Evolutionary conservation across 345 rosid genomes (phyloP), one percentile per base, ranked within the genome.

Genomic region (Atalantia buxifolia): DNA sequence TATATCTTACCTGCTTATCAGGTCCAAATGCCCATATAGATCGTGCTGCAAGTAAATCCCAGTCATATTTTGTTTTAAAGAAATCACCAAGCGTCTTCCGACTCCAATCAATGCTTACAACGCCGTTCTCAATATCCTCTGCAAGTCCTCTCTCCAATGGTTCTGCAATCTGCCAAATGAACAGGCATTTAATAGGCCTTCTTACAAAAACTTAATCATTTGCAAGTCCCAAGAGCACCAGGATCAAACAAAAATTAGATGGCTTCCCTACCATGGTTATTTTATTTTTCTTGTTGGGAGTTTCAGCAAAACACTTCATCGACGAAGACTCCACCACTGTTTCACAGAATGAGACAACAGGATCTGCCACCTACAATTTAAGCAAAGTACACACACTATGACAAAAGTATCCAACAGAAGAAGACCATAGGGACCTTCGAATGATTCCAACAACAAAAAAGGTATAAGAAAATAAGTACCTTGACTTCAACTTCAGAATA

Each of bases 11-110:
- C 98, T 94, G 98, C 87, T 92, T 94, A 83, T 94, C 98, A 81
- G 98, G 99, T 64, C 99, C 99, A 83, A 96, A 96, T 25, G 99
- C 95, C 98, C 99, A 96, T 79, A 96, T 92, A 45, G 99, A 96
- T 76, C 98, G 92, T 9, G 98, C 97, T 10, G 99, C 99, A 76
- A 94, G 97, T 83, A 94, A 80, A 88, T 96, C 99, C 99, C 99
- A 96, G 77, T 92, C 98, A 85, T 94, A 96, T 76, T 90, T 94
- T 77, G 94, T 89, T 85, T 88, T 90, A 81, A 96, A 94, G 87
- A 96, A 96, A 83, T 94, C 99, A 42, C 99, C 98, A 18, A 92
- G 92, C 30, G 86, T 90, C 85, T 89, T 96, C 73, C 93, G 81
- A 76, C 86, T 92, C 98, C 97, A 92, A 85, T 92, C 99, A 66